phyloP scores from a whole-genome alignment of 352 stramenopile genomes.

The Pythium pyrilobum region DNA sequence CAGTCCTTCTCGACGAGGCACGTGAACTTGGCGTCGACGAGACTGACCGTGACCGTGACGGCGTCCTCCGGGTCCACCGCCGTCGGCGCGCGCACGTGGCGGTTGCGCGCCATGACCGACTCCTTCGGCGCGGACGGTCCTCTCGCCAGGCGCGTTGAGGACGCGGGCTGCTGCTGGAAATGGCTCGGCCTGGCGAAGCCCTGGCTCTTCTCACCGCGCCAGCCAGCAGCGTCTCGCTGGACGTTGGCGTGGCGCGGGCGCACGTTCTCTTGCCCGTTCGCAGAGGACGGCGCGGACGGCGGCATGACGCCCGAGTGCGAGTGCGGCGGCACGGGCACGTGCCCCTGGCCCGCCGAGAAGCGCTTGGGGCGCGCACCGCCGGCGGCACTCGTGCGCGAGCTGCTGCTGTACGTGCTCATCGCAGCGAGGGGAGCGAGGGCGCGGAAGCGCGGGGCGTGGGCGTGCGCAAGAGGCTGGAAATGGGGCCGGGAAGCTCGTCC shows the following conservation, averaged over 20 bases:
- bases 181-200: not conserved
- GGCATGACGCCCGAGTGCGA: not conserved
- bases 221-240: not conserved
- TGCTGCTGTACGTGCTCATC: slow-evolving; percentile 21
- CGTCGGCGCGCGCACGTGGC: slow-evolving; percentile 14
- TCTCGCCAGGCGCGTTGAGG: not conserved
- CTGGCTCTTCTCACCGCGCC: not conserved
- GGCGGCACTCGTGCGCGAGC: slow-evolving; percentile 11
- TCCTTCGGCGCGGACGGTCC: slow-evolving; percentile 8
- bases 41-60: slow-evolving; percentile 37
- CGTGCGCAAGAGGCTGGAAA: not conserved
- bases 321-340: not conserved
- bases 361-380: slow-evolving; percentile 9
- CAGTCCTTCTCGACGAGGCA: slow-evolving; percentile 53
- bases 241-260: slow-evolving; percentile 4
- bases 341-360: not conserved
- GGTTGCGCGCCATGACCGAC: slow-evolving; percentile 28
- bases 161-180: not conserved
- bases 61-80: slow-evolving; percentile 14
- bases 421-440: not conserved
- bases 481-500: slow-evolving; percentile 1
- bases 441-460: not conserved
- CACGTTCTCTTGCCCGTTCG: slow-evolving; percentile 11
- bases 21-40: slow-evolving; percentile 51
- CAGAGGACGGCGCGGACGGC: not conserved